Evolutionary conservation across 2,329 filamentous ascomycete genomes (phyloP).

Genomic region (Apiospora rasikravindrae): DNA sequence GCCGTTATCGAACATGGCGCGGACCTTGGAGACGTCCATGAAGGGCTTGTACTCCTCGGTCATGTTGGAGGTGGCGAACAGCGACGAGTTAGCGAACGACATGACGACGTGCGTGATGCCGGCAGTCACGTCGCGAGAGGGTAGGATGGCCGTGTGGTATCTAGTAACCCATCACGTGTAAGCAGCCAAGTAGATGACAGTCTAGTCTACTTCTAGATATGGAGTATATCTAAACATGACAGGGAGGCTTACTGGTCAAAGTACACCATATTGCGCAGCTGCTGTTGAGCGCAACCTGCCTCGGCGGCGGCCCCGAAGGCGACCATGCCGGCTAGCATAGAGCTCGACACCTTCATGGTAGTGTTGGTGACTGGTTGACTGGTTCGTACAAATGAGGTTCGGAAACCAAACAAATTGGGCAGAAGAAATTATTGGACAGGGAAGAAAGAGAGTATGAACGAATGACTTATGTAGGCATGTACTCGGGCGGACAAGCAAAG

Average conservation of each 20-base stretch:
- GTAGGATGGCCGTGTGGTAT: slow-evolving; percentile 24
- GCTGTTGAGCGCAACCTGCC: not conserved
- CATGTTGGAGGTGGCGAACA: slow-evolving; percentile 33
- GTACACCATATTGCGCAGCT: slow-evolving; percentile 25
- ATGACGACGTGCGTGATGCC: slow-evolving; percentile 39
- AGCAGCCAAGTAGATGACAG: not conserved
- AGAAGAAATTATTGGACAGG: not conserved
- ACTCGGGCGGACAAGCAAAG: not conserved
- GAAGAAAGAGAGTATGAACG: not conserved
- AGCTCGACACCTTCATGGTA: slow-evolving; percentile 1
- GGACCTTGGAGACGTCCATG: slow-evolving; percentile 38
- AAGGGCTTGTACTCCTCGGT: slow-evolving; percentile 32
- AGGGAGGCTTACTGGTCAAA: slow-evolving; percentile 25
- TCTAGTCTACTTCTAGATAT: not conserved
- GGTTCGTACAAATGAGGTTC: not conserved
- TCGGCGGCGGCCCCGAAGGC: not conserved
- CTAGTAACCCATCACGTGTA: not conserved
- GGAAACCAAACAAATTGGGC: not conserved
- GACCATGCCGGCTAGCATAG: not conserved
- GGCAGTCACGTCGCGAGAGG: slow-evolving; percentile 25
- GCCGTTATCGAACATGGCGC: slow-evolving; percentile 51
- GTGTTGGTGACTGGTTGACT: not conserved
- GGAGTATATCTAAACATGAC: not conserved
- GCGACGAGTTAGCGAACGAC: slow-evolving; percentile 35
- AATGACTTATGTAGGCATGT: no score